Evolutionary conservation across 352 stramenopile genomes (phyloP), one percentile per base, ranked within the genome.

Genomic region (Thraustochytrium striatum): DNA sequence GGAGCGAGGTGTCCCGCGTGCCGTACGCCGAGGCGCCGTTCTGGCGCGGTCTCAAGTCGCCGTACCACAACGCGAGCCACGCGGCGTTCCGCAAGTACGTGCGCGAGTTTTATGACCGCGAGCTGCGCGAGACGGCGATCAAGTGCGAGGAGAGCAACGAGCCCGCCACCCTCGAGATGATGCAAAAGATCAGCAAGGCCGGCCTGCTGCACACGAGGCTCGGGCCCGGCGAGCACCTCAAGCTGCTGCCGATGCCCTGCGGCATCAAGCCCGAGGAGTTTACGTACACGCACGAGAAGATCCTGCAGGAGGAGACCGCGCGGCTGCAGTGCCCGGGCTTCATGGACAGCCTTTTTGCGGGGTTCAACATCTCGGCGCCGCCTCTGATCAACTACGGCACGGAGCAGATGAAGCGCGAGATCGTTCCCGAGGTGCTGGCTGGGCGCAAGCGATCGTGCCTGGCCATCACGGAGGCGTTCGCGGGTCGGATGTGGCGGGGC

Each of bases 81-180:
- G 5, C 21, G 13, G 7, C 16, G 87, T 94, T 57, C 79, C 89
- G 85, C 88, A 86, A 79, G 86, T 93, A 83, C 93, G 93, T 82
- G 86, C 89, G 47, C 87, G 85, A 65, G 88, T 94, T 52, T 87
- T 94, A 88, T 59, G 85, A 91, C 50, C 87, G 88, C 16, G 90
- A 94, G 72, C 84, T 93, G 59, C 82, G 84, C 39, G 90, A 94
- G 82, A 92, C 93, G 83, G 91, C 92, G 83, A 83, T 86, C 50
- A 87, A 93, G 82, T 92, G 93, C 85, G 89, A 92, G 79, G 86
- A 88, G 36, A 89, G 87, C 83, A 90, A 92, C 83, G 36, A 78
- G 47, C 79, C 92, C 41, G 88, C 87, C 39, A 87, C 91, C 72
- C 72, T 85, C 36, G 83, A 85, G 61, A 90, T 94, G 57, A 81